These are phyloP conservation scores for Skeletonema costatum DNA, from an alignment of 108 stramenopile species.

Conservation along the genomic window DNA sequence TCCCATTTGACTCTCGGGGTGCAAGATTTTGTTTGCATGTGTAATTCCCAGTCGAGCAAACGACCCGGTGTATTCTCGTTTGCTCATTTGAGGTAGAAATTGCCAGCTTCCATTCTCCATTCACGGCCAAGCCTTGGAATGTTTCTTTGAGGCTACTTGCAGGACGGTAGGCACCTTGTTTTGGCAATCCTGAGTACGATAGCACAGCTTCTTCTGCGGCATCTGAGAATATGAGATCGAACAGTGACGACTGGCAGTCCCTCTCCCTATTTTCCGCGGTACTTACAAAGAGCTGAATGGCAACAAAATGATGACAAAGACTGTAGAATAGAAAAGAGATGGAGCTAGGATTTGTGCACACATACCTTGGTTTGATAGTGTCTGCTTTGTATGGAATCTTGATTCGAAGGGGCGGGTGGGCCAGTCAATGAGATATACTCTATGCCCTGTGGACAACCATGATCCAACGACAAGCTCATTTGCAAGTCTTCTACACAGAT, in stretches of 20 bases:
- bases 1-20: constrained; percentile 22
- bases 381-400: constrained; percentile 15
- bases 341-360: background rate
- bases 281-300: constrained; percentile 18
- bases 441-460: constrained; percentile 12
- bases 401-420: too few relatives aligned
- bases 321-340: background rate
- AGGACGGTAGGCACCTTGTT: constrained; percentile 29
- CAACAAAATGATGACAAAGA: background rate
- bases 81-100: background rate
- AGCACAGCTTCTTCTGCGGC: constrained; percentile 25
- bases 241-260: constrained; percentile 11
- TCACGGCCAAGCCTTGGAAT: constrained; percentile 17
- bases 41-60: constrained; percentile 31
- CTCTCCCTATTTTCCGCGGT: constrained; percentile 6
- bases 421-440: constrained; percentile 30
- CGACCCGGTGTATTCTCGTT: background rate
- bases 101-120: constrained; percentile 31
- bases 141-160: constrained; percentile 19
- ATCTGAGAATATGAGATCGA: constrained; percentile 25
- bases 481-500: constrained; percentile 29
- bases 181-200: constrained; percentile 18
- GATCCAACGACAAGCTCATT: constrained; percentile 20
- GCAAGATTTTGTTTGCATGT: constrained; percentile 24
- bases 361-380: constrained; percentile 21